Conservation (phyloP, 306 rosid genomes). For the Prunus mongolica region DNA sequence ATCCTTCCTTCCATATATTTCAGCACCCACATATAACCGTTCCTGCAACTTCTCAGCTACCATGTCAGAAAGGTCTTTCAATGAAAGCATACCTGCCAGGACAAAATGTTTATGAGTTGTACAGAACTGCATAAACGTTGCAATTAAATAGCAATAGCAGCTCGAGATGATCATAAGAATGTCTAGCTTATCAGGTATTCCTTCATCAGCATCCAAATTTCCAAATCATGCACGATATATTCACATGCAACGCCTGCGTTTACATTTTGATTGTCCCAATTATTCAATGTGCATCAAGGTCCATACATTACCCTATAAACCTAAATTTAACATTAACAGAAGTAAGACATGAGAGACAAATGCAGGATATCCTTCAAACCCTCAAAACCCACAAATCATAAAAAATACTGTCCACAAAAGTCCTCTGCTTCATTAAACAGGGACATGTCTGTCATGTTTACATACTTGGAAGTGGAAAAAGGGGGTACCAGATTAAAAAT, state of each 20-base stretch:
- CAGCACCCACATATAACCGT: constrained; percentile 65
- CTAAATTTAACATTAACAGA: background rate
- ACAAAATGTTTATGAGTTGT: constrained; percentile 16
- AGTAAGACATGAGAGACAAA: background rate
- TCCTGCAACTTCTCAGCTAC: constrained; percentile 66
- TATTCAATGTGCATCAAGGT: background rate
- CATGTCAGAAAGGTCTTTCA: constrained; percentile 79
- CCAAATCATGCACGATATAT: background rate
- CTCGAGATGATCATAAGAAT: background rate
- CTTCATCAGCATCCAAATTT: background rate
- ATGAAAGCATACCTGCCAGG: constrained; percentile 69
- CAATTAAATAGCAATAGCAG: background rate
- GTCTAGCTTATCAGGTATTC: background rate
- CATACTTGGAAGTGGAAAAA: background rate
- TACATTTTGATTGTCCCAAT: background rate
- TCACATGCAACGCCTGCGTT: background rate
- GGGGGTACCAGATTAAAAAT: background rate
- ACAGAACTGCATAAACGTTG: background rate
- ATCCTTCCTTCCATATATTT: constrained; percentile 65
- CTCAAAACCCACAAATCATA: background rate
- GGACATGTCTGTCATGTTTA: background rate
- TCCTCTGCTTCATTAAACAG: background rate
- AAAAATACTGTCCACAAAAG: background rate
- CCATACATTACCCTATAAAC: background rate
- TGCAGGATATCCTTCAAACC: background rate